Conservation (phyloP, 257 asterid genomes). For the Coffea canephora region DNA sequence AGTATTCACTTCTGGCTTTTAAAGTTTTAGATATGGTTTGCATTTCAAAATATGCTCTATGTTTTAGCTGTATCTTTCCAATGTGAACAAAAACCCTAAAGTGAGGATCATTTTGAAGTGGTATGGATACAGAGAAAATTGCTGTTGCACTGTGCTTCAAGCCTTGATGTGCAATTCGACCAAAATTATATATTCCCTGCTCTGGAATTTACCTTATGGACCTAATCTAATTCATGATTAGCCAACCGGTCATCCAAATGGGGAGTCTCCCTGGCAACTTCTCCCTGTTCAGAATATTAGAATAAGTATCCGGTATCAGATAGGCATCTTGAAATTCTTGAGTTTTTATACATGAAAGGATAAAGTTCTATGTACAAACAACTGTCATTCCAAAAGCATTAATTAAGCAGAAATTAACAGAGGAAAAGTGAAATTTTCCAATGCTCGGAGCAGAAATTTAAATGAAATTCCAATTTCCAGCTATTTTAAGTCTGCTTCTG, state of each 20-base stretch:
- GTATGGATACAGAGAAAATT: not conserved
- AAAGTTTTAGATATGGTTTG: not conserved
- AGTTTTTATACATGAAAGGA: not conserved
- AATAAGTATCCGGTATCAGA: not conserved
- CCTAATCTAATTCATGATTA: constrained; percentile 1
- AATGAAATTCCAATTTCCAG: constrained; percentile 6
- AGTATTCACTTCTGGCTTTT: not conserved
- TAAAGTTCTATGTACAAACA: not conserved
- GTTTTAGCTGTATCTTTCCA: too few species aligned
- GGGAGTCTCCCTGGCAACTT: too few species aligned
- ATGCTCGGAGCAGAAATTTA: not conserved
- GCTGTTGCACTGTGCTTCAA: not conserved
- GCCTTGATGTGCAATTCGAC: constrained; percentile 10
- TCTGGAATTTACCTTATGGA: not conserved
- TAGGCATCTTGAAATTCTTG: not conserved
- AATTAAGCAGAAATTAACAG: not conserved
- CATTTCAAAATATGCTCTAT: not conserved
- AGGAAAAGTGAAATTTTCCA: not conserved
- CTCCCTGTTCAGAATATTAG: not conserved
- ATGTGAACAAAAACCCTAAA: not conserved
- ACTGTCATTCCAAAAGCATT: not conserved
- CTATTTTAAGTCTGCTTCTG: constrained; percentile 21
- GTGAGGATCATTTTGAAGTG: not conserved
- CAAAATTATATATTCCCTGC: not conserved
- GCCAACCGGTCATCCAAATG: not conserved